Evolutionary conservation across 305 asterid genomes (phyloP).

Genomic region (Fraxinus greggii): DNA sequence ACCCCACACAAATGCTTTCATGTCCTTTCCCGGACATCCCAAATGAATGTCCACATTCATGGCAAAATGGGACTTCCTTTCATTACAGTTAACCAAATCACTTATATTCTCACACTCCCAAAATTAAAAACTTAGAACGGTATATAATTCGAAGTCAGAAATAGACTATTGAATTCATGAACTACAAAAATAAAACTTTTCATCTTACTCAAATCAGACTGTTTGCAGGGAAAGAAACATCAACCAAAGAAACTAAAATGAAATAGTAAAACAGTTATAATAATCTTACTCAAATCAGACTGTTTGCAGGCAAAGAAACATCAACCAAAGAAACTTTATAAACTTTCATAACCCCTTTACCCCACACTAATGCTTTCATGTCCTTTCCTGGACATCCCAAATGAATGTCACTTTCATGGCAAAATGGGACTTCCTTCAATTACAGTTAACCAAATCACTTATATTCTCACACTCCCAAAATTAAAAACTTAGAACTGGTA

Average conservation of each 20-base stretch:
- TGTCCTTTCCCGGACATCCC: constrained; percentile 1
- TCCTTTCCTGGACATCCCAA: background rate
- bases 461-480: background rate
- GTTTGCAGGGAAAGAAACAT: too few relatives aligned
- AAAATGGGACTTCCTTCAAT: background rate
- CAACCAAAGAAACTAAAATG: constrained; percentile 4
- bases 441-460: background rate
- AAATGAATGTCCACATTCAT: background rate
- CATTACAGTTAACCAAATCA: background rate
- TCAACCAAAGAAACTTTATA: background rate
- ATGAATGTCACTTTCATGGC: background rate
- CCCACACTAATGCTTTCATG: constrained; percentile 3
- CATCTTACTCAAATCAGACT: background rate
- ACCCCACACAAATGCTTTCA: background rate
- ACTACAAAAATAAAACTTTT: background rate
- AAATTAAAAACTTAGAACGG: background rate
- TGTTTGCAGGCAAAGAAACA: background rate
- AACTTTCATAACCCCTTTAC: constrained; percentile 2
- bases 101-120: background rate
- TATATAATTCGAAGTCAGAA: background rate
- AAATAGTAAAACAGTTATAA: constrained; percentile 17
- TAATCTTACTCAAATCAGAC: constrained; percentile 18
- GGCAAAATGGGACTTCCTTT: background rate
- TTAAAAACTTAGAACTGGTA: background rate
- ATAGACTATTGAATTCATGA: background rate